A percentile compares a stretch with the other conserved stretches of the same genome.
Evolutionary conservation across 352 stramenopile genomes (phyloP).

Genomic region (Thraustochytrium sp.): DNA sequence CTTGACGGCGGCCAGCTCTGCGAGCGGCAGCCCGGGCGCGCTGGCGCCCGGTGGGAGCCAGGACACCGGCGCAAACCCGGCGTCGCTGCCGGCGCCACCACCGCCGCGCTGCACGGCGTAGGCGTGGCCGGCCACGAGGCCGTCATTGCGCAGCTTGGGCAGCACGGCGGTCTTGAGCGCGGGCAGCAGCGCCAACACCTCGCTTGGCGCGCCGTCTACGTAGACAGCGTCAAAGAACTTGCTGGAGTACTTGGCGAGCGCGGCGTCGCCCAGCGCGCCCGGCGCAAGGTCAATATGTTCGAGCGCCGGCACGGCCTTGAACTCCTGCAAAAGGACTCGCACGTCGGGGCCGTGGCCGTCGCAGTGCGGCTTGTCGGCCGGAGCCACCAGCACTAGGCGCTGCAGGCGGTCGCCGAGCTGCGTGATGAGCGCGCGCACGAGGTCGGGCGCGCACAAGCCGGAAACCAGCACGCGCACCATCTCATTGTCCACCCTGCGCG

Average conservation of each 20-base stretch:
- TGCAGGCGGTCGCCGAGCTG: not conserved
- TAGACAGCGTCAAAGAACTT: constrained; percentile 30
- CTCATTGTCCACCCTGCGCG: constrained; percentile 1
- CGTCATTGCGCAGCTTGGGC: constrained; percentile 21
- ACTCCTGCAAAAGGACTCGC: not conserved
- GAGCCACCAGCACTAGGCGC: not conserved
- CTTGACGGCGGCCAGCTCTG: not conserved
- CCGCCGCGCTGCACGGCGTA: not conserved
- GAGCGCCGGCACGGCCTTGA: not conserved
- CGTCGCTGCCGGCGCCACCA: not conserved
- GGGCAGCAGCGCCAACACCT: not conserved
- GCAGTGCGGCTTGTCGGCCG: not conserved
- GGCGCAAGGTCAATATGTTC: not conserved
- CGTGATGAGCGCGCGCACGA: not conserved
- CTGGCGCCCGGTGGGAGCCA: not conserved
- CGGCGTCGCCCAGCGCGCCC: too few species aligned
- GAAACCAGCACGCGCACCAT: not conserved
- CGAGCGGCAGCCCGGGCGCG: not conserved
- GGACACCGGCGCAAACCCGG: not conserved
- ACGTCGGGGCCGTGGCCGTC: not conserved
- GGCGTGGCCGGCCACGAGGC: not conserved
- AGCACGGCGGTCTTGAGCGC: not conserved
- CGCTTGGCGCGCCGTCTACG: not conserved
- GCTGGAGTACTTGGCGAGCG: not conserved
- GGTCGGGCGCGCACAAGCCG: not conserved